phyloP scores from a whole-genome alignment of 352 stramenopile genomes.

The Lagenidium giganteum region DNA sequence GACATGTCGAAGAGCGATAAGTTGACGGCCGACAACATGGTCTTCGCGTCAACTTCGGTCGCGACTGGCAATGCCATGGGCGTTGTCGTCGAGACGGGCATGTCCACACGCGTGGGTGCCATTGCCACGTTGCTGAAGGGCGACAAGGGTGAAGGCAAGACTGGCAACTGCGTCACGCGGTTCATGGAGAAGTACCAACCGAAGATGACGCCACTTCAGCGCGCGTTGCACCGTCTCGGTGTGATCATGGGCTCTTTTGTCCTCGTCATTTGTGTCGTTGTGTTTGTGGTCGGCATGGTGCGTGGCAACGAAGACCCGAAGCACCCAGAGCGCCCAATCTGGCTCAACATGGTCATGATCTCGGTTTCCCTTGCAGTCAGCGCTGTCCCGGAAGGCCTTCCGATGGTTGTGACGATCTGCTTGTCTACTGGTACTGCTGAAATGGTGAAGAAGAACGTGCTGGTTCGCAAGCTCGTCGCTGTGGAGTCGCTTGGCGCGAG shows the following conservation, averaged over 20 bases:
- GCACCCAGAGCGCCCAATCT: conserved; percentile 79
- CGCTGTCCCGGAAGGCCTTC: conserved; percentile 70
- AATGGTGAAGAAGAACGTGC: conserved; percentile 81
- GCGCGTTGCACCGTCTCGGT: conserved; percentile 92
- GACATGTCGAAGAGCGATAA: conserved; percentile 42
- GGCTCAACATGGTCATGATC: conserved; percentile 93
- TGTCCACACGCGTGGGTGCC: conserved; percentile 54
- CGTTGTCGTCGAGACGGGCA: conserved; percentile 60
- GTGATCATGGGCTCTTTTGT: conserved; percentile 87
- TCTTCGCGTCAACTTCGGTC: conserved; percentile 88
- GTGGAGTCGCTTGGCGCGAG: conserved; percentile 84
- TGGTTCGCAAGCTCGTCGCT: conserved; percentile 80
- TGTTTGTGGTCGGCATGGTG: conserved; percentile 87
- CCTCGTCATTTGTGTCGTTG: conserved; percentile 89
- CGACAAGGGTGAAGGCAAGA: conserved; percentile 25
- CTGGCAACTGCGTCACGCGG: conserved; percentile 41
- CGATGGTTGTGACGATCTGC: conserved; percentile 76
- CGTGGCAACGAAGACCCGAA: conserved; percentile 55
- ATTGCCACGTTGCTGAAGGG: conserved; percentile 56
- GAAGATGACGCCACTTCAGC: conserved; percentile 88
- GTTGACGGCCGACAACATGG: conserved; percentile 80
- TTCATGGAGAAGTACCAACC: conserved; percentile 63
- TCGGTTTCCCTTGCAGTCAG: conserved; percentile 83
- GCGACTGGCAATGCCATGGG: conserved; percentile 57
- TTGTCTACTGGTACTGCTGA: conserved; percentile 61